Evolutionary conservation across 768 basidiomycete genomes (phyloP).

Genomic region (Agaricus bisporus): DNA sequence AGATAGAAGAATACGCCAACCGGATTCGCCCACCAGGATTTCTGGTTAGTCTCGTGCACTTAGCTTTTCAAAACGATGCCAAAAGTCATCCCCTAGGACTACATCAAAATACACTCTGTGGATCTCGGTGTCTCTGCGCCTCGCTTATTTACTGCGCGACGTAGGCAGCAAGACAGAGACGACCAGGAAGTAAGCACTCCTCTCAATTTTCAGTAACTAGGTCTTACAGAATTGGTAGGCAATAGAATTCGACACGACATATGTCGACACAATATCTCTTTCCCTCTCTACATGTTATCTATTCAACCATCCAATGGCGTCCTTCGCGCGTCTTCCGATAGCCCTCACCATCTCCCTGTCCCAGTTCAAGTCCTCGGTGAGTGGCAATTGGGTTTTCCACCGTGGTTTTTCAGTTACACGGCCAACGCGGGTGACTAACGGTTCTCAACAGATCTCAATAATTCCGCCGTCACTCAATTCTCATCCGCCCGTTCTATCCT

Average conservation of each 20-base stretch:
- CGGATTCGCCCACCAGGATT: slow-evolving; percentile 63
- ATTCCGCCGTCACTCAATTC: slow-evolving; percentile 52
- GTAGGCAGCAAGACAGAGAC: slow-evolving; percentile 21
- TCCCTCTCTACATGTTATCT: slow-evolving; percentile 78
- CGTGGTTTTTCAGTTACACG: background rate
- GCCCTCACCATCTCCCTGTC: slow-evolving; percentile 76
- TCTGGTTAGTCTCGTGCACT: slow-evolving; percentile 39
- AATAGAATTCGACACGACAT: slow-evolving; percentile 78
- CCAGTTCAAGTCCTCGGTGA: slow-evolving; percentile 62
- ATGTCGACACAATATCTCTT: slow-evolving; percentile 78
- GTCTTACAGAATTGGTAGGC: slow-evolving; percentile 37
- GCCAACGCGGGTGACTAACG: slow-evolving; percentile 3
- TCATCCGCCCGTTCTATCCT: slow-evolving; percentile 52
- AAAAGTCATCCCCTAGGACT: slow-evolving; percentile 47
- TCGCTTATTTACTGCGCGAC: slow-evolving; percentile 61
- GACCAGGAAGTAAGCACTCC: slow-evolving; percentile 13
- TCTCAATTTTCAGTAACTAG: background rate
- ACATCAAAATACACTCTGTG: slow-evolving; percentile 80
- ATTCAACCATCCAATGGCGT: slow-evolving; percentile 80
- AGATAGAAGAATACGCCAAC: slow-evolving; percentile 80
- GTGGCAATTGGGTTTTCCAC: slow-evolving; percentile 16
- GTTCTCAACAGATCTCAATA: slow-evolving; percentile 47
- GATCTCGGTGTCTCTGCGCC: slow-evolving; percentile 82
- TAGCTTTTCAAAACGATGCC: slow-evolving; percentile 1
- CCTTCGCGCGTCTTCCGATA: slow-evolving; percentile 77